Base-by-base conservation (phyloP, 1,284 basidiomycete species). In the Austroboletus niveus region DNA sequence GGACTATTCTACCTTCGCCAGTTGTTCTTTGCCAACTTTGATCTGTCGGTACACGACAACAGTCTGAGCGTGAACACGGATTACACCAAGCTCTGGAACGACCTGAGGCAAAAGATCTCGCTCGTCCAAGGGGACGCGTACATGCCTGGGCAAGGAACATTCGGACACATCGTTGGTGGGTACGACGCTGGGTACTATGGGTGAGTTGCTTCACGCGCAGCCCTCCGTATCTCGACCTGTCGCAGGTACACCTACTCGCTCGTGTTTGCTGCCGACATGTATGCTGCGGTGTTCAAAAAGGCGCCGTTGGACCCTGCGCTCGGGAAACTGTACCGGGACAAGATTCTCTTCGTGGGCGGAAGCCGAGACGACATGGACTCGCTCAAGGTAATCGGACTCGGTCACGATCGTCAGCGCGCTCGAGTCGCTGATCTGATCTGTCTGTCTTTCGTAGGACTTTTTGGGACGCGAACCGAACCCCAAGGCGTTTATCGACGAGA, bases 151-250 rank as follows among this genome's bases (percentile, higher is more conserved):
- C 89, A 92, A 12, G 64, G 51, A 8, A 44, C 64, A 10, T 62
- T 63, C 53, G 58, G 58, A 10, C 64, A 65, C 11, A 66, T 63
- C 20, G 52, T 51, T 8, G 51, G 60, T 38, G 62, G 49, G 15
- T 61, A 91, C 58, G 87, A 89, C 59, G 87, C 85, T 10, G 88
- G 89, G 12, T 91, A 91, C 65, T 92, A 92, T 62, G 87, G 86
- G 75, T 85, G 24, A 40, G 60, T 9, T 7, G 4, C 15, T 10
- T 34, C 29, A 12, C 17, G 27, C 1, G 14, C 40, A 15, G 30
- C n/a, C 12, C 20, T 15, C 11, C 29, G n/a, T 31, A 8, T 9
- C 4, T 20, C 48, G 20, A 44, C 32, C 8, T 2, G 4, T 36
- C 24, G 10, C 35, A 63, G 64, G 27, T 63, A 66, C 35, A 66